Evolutionary conservation across 2,329 filamentous ascomycete genomes (phyloP), one percentile per base, ranked within the genome.

Genomic region (Dactylellina drechsleri): DNA sequence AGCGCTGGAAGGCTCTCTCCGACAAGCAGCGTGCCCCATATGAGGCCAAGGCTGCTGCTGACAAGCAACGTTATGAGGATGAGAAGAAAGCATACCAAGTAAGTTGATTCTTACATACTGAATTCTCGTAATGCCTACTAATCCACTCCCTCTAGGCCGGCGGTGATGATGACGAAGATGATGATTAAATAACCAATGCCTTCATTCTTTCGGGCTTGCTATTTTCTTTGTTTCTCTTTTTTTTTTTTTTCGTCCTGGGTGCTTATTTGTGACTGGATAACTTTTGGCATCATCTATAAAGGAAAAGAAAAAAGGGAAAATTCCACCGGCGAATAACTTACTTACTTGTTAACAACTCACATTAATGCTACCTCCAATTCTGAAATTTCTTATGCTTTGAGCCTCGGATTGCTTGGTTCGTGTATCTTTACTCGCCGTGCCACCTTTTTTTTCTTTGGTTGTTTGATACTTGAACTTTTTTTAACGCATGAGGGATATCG

Each of bases 61-160:
- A 99, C 85, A 99, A 98, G 92, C 97, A 98, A 90, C 91, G 95
- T 77, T 99, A 98, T 83, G 94, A 98, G 84, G 92, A 97, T 80
- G 93, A 98, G 88, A 99, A 99, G 88, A 90, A 91, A 79, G 91
- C 88, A 78, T 99, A 96, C 87, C 90, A 92, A 81, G 92, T 96
- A 86, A 86, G 90, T 84, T 47, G 15, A n/a, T 47, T 40, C 5
- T 31, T 16, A 18, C 2, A 1, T 7, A 36, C 31, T 36, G 1
- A 10, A 36, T 36, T 36, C 31, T 36, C 10, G 5, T 36, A 23
- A 36, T 36, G 31, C 23, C 23, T 36, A 64, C 76, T 77, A 70
- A 77, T 54, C 59, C 36, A 41, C 59, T 59, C 52, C 62, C 36
- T 57, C 65, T 66, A 79, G 77, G 77, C 76, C 62, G 77, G 70